These are phyloP conservation scores for Hypocrella siamensis DNA, from an alignment of 2,329 filamentous ascomycete genomes.

Conservation along the genomic window DNA sequence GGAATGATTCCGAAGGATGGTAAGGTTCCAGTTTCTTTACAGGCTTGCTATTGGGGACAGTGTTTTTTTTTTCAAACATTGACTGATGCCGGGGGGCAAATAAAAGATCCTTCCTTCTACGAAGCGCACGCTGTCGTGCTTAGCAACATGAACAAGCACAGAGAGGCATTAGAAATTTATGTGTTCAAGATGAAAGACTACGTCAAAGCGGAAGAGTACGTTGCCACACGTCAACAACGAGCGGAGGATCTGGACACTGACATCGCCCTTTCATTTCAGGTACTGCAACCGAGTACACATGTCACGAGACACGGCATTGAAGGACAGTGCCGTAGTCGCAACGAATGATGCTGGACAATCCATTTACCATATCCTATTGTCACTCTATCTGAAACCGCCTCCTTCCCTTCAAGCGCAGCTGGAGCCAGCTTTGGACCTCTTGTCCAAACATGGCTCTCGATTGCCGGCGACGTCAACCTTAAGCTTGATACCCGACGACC, in stretches of 20 bases:
- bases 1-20: conserved; percentile 64
- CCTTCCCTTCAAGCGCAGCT: conserved; percentile 57
- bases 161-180: conserved; percentile 91
- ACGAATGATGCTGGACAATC: conserved; percentile 46
- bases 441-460: conserved; percentile 85
- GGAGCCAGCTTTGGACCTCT: conserved; percentile 64
- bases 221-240: conserved; percentile 7
- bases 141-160: conserved; percentile 89
- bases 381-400: conserved; percentile 74
- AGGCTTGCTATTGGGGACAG: no score
- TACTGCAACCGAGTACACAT: conserved; percentile 83
- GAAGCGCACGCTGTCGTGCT: conserved; percentile 83
- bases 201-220: conserved; percentile 80
- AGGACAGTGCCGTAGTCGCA: conserved; percentile 15
- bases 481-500: conserved; percentile 64
- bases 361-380: conserved; percentile 83
- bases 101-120: conserved; percentile 73
- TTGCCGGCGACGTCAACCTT: conserved; percentile 78
- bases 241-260: neutral
- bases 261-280: conserved; percentile 25
- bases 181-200: conserved; percentile 87
- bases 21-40: no score
- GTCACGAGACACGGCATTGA: conserved; percentile 28
- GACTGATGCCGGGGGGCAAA: no score
- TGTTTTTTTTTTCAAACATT: no score